These are phyloP conservation scores for Kingdonia uniflora DNA, from an alignment of 164 flowering plant genomes.

Conservation along the genomic window DNA sequence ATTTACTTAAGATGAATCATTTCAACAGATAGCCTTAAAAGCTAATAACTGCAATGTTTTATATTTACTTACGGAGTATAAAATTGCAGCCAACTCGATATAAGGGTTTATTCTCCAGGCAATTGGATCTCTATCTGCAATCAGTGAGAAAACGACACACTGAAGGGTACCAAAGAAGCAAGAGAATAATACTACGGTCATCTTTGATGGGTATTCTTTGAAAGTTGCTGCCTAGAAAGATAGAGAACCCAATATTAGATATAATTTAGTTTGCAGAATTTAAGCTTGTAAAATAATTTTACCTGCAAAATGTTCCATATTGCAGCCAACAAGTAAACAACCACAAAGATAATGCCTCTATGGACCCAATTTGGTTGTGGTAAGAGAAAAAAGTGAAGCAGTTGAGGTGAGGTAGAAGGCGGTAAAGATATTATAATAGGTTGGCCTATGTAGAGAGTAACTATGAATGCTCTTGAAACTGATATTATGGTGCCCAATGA, in stretches of 20 bases:
- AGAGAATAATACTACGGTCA: conserved; percentile 27
- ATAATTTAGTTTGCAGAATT: no score
- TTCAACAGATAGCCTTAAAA: no score
- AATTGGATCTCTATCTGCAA: conserved; percentile 26
- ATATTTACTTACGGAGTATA: background rate
- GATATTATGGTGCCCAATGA: background rate
- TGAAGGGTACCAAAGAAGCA: conserved; percentile 42
- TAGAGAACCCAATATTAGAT: no score
- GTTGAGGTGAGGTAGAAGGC: no score
- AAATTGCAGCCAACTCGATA: background rate
- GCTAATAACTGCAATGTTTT: no score
- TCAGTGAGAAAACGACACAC: conserved; percentile 23
- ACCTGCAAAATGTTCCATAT: conserved; percentile 21
- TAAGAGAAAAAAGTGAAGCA: background rate
- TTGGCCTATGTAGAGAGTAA: conserved; percentile 3
- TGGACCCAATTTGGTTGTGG: conserved; percentile 26
- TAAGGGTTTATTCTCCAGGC: conserved; percentile 27
- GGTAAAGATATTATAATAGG: background rate
- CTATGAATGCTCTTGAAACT: conserved; percentile 2
- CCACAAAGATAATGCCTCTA: conserved; percentile 33
- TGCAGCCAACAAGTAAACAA: conserved; percentile 15
- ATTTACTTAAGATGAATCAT: no score
- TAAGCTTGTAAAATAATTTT: no score
- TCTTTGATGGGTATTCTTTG: conserved; percentile 30
- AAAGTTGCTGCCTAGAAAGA: conserved; percentile 28